A percentile compares a stretch with the other conserved stretches of the same genome.
Conservation (phyloP, 768 basidiomycete genomes). For the Calvatia gigantea region DNA sequence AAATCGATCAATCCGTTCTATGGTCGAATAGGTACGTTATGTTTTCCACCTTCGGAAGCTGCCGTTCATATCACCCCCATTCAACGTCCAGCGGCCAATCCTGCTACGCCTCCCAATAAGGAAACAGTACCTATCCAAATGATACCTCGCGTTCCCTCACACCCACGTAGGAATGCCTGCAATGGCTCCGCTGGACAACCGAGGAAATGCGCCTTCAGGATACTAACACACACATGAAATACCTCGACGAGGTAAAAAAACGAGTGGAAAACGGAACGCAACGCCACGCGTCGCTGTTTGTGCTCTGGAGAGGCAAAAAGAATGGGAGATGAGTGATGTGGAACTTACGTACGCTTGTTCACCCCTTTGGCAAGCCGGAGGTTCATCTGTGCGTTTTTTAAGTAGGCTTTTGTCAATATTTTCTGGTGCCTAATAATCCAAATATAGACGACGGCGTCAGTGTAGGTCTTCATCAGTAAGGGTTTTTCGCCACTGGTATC, state of each 20-base stretch:
- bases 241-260: slow-evolving; percentile 21
- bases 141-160: not conserved
- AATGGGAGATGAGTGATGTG: slow-evolving; percentile 36
- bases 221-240: slow-evolving; percentile 18
- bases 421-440: not conserved
- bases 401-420: not conserved
- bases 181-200: slow-evolving; percentile 27
- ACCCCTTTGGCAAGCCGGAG: slow-evolving; percentile 26
- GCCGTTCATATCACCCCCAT: too few relatives aligned
- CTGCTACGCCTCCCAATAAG: slow-evolving; percentile 13
- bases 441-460: not conserved
- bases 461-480: slow-evolving; percentile 8
- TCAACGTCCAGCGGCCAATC: slow-evolving; percentile 15
- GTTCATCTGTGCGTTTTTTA: slow-evolving; percentile 19
- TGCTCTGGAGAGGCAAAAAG: slow-evolving; percentile 35
- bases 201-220: slow-evolving; percentile 21
- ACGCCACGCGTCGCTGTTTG: slow-evolving; percentile 32
- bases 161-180: slow-evolving; percentile 18
- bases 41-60: not conserved
- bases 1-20: not conserved
- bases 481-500: not conserved
- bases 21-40: slow-evolving; percentile 4
- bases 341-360: slow-evolving; percentile 37
- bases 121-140: too few relatives aligned
- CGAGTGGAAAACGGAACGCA: slow-evolving; percentile 20